Conservation (phyloP, 768 basidiomycete species). For the Tephrocybe sp. region DNA sequence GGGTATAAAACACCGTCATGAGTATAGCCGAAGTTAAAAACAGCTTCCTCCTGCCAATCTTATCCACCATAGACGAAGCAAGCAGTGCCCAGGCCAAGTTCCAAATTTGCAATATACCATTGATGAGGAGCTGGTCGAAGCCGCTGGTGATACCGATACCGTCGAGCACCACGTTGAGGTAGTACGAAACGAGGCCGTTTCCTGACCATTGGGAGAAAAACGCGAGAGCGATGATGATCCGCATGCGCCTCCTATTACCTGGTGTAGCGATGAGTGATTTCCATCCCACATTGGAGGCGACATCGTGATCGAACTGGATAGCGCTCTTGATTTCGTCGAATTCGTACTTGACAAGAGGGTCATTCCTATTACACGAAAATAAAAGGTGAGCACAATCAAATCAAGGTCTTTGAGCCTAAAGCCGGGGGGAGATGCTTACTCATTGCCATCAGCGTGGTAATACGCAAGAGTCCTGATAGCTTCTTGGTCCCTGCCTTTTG, state of each 20-base stretch:
- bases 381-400: too few species aligned
- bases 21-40: background rate
- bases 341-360: conserved; percentile 59
- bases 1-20: conserved; percentile 37
- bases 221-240: conserved; percentile 55
- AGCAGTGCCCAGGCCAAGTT: conserved; percentile 51
- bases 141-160: too few species aligned
- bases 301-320: too few species aligned
- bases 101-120: conserved; percentile 52
- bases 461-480: too few species aligned
- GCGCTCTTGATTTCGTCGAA: conserved; percentile 49
- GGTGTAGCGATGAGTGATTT: conserved; percentile 45
- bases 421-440: conserved; percentile 79
- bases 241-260: conserved; percentile 53
- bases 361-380: too few species aligned
- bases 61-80: conserved; percentile 48
- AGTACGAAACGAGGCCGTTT: too few species aligned
- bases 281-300: conserved; percentile 1
- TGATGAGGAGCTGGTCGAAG: conserved; percentile 37
- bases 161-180: too few species aligned
- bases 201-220: conserved; percentile 21
- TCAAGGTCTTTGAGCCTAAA: conserved; percentile 26
- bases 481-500: too few species aligned
- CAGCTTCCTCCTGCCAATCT: conserved; percentile 25
- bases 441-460: too few species aligned